Conservation (phyloP, 2,329 filamentous ascomycete species). For the Colletotrichum neosansevieriae region DNA sequence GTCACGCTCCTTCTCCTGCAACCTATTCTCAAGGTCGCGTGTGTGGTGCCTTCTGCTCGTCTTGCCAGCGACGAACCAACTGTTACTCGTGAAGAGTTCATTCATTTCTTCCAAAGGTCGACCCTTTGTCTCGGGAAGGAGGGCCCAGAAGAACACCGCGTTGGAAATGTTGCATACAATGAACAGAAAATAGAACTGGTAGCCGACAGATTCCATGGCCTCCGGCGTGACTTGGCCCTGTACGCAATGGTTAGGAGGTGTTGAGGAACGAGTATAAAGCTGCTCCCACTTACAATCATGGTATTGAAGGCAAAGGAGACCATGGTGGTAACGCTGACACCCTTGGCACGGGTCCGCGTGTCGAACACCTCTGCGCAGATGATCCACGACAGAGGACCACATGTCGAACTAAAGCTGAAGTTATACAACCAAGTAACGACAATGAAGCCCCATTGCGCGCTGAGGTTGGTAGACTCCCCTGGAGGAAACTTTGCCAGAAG, state of each 20-base stretch:
- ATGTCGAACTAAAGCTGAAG: slow-evolving; percentile 73
- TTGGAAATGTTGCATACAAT: slow-evolving; percentile 69
- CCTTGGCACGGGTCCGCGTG: slow-evolving; percentile 79
- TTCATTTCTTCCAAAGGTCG: slow-evolving; percentile 77
- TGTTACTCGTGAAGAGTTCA: slow-evolving; percentile 72
- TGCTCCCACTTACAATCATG: slow-evolving; percentile 66
- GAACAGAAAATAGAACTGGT: slow-evolving; percentile 30
- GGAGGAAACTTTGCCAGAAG: slow-evolving; percentile 70
- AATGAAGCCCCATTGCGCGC: slow-evolving; percentile 75
- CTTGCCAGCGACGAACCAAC: slow-evolving; percentile 65
- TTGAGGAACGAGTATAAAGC: slow-evolving; percentile 64
- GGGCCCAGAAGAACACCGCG: slow-evolving; percentile 66
- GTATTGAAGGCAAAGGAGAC: slow-evolving; percentile 80
- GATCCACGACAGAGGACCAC: slow-evolving; percentile 75
- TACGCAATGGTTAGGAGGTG: not conserved
- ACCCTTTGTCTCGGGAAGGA: slow-evolving; percentile 74
- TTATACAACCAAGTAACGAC: slow-evolving; percentile 81
- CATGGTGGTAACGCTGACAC: slow-evolving; percentile 81
- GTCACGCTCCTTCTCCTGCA: slow-evolving; percentile 13
- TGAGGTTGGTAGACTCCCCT: slow-evolving; percentile 53
- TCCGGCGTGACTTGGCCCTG: slow-evolving; percentile 24
- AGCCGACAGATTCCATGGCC: slow-evolving; percentile 19
- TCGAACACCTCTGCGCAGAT: slow-evolving; percentile 82
- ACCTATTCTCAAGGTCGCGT: slow-evolving; percentile 5
- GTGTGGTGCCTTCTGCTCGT: not conserved